A percentile compares a stretch with the other conserved stretches of the same genome.
These are phyloP conservation scores for Ganoderma lucidum DNA, from an alignment of 1,284 basidiomycete genomes.

Conservation along the genomic window DNA sequence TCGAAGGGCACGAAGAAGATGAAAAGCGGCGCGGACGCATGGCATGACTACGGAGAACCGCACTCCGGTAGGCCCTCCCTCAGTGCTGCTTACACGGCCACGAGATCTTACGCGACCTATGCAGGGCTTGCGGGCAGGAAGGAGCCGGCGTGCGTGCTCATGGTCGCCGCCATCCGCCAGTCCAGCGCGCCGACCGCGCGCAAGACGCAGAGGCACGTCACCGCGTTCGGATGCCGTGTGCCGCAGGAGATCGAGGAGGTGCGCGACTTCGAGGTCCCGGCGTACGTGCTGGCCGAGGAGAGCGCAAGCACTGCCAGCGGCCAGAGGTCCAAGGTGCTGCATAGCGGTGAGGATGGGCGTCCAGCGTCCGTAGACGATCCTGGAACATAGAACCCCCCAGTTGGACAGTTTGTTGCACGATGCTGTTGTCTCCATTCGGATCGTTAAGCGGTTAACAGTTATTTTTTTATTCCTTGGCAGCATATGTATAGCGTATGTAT, in stretches of 20 bases:
- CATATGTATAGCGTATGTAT: conserved; percentile 34
- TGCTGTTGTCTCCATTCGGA: conserved; percentile 1
- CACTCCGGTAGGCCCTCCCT: conserved; percentile 22
- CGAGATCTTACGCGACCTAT: conserved; percentile 25
- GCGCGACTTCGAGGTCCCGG: conserved; percentile 56
- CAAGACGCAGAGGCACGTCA: conserved; percentile 60
- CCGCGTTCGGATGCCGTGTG: conserved; percentile 63
- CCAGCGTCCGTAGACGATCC: conserved; percentile 3
- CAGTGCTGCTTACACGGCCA: conserved; percentile 13
- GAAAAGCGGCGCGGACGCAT: conserved; percentile 7
- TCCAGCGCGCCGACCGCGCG: conserved; percentile 51
- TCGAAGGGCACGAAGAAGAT: conserved; percentile 17
- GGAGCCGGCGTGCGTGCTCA: conserved; percentile 46
- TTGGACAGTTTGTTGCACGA: conserved; percentile 15
- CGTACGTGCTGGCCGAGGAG: conserved; percentile 45
- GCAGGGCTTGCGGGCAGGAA: conserved; percentile 33
- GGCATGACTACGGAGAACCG: conserved; percentile 16
- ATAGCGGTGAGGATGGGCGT: not conserved
- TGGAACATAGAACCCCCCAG: conserved; percentile 1
- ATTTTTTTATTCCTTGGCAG: conserved; percentile 10
- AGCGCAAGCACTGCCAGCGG: conserved; percentile 19
- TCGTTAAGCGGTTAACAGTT: conserved; percentile 4
- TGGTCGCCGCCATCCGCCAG: conserved; percentile 60
- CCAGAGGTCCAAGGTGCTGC: conserved; percentile 21
- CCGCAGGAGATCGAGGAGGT: conserved; percentile 54